Evolutionary conservation across 225 moss, liverwort and hornwort genomes (phyloP).

Genomic region (Physcomitrellopsis africana): DNA sequence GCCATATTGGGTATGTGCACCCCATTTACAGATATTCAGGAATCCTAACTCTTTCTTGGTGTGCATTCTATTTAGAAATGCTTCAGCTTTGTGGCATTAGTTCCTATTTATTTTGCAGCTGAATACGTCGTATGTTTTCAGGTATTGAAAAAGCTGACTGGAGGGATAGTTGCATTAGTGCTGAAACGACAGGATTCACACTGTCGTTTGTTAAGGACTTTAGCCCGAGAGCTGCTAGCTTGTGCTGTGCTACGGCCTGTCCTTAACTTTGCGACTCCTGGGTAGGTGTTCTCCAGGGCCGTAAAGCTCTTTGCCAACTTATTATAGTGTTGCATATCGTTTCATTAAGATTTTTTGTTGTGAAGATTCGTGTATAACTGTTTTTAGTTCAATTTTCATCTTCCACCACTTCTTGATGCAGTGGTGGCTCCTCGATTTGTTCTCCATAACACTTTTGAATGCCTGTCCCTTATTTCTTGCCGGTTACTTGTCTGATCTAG

Average conservation of each 20-base stretch:
- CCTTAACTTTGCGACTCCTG: slow-evolving; percentile 66
- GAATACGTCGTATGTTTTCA: slow-evolving; percentile 27
- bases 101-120: slow-evolving; percentile 17
- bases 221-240: slow-evolving; percentile 69
- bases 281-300: slow-evolving; percentile 38
- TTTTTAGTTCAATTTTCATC: neutral
- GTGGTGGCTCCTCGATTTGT: neutral
- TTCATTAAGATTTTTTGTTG: neutral
- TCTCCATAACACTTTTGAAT: neutral
- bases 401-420: neutral
- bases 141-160: slow-evolving; percentile 63
- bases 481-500: neutral
- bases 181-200: slow-evolving; percentile 63
- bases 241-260: slow-evolving; percentile 70
- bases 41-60: neutral
- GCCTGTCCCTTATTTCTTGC: slow-evolving; percentile 6
- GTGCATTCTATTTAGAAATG: neutral
- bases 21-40: neutral
- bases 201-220: slow-evolving; percentile 56
- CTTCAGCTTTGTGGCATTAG: neutral
- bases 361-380: slow-evolving; percentile 3
- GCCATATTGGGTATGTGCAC: neutral
- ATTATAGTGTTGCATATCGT: slow-evolving; percentile 13
- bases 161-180: slow-evolving; percentile 65
- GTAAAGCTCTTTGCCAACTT: slow-evolving; percentile 24